These are phyloP conservation scores for Sporothrix protearum DNA, from an alignment of 2,329 filamentous ascomycete species.

Conservation along the genomic window DNA sequence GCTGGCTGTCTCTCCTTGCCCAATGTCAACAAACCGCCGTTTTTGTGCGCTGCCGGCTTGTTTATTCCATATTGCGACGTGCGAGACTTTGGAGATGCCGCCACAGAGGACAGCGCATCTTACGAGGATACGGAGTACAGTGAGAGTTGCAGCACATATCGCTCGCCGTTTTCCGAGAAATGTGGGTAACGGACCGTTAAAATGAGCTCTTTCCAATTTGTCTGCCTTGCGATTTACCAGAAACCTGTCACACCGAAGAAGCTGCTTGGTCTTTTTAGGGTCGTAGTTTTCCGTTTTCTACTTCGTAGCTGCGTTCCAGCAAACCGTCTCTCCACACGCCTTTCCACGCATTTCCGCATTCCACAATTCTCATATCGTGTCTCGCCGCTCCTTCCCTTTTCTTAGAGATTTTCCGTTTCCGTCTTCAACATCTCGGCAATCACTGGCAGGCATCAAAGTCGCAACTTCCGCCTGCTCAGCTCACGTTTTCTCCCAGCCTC, in stretches of 20 bases:
- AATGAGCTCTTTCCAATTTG: neutral
- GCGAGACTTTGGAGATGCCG: neutral
- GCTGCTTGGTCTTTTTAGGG: neutral
- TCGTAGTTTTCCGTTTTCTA: constrained; percentile 10
- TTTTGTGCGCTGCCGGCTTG: neutral
- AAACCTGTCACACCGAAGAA: neutral
- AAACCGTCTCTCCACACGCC: constrained; percentile 8
- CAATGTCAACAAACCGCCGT: constrained; percentile 26
- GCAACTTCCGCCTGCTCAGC: neutral
- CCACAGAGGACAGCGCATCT: neutral
- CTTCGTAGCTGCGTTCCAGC: constrained; percentile 12
- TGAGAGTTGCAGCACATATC: neutral
- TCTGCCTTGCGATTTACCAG: neutral
- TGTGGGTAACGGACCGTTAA: constrained; percentile 7
- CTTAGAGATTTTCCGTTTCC: neutral
- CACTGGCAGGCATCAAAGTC: neutral
- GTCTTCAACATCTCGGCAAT: neutral
- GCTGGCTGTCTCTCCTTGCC: constrained; percentile 25
- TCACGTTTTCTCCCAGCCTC: neutral
- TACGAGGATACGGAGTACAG: neutral
- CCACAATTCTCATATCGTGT: neutral
- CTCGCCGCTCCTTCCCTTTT: neutral
- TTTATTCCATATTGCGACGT: constrained; percentile 17
- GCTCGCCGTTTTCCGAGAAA: neutral
- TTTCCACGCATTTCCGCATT: constrained; percentile 7